Evolutionary conservation across 2,329 filamentous ascomycete genomes (phyloP).

Genomic region (Ilyonectria robusta): DNA sequence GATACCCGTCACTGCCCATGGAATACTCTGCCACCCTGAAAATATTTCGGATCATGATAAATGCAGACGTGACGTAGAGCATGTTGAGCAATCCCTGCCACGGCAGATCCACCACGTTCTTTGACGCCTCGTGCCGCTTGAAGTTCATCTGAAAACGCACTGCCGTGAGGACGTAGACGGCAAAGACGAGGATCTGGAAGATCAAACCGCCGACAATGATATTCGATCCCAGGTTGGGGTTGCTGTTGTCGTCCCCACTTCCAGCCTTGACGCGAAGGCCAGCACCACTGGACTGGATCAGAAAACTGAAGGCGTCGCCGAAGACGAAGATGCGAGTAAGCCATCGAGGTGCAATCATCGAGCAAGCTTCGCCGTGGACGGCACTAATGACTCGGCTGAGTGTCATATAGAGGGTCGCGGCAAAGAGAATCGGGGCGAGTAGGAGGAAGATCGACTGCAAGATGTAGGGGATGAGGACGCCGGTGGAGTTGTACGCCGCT

Average conservation of each 20-base stretch:
- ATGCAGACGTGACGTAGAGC: constrained; percentile 54
- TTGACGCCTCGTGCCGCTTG: background rate
- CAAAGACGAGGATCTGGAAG: constrained; percentile 69
- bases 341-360: constrained; percentile 43
- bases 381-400: constrained; percentile 55
- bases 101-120: constrained; percentile 34
- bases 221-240: constrained; percentile 56
- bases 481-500: constrained; percentile 52
- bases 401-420: constrained; percentile 62
- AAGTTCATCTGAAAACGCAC: constrained; percentile 58
- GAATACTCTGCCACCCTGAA: constrained; percentile 26
- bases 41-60: constrained; percentile 54
- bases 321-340: constrained; percentile 52
- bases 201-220: constrained; percentile 68
- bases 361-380: constrained; percentile 42
- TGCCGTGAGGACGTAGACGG: constrained; percentile 64
- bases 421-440: constrained; percentile 61
- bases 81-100: constrained; percentile 54
- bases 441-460: constrained; percentile 57
- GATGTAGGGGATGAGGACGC: constrained; percentile 56
- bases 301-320: constrained; percentile 49
- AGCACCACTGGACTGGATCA: constrained; percentile 49
- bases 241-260: constrained; percentile 31
- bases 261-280: constrained; percentile 46
- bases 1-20: constrained; percentile 26